Conservation (phyloP, 2,329 filamentous ascomycete species). For the Cordyceps fumosorosea region DNA sequence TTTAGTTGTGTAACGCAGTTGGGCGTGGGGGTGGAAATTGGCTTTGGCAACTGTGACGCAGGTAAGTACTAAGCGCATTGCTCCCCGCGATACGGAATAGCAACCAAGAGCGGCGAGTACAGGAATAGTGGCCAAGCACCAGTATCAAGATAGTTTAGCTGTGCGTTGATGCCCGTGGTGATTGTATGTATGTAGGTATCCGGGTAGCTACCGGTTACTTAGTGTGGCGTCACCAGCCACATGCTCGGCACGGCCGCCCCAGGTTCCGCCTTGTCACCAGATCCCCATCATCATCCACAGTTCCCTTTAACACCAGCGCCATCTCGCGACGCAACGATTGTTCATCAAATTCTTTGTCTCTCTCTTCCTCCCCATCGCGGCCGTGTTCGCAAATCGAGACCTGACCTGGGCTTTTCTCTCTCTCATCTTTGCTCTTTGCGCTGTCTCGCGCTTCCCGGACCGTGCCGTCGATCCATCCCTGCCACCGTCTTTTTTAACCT, state of each 20-base stretch:
- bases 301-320: background rate
- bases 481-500: background rate
- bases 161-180: too few species aligned
- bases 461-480: background rate
- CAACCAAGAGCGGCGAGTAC: too few species aligned
- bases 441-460: background rate
- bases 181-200: too few species aligned
- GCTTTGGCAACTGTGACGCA: too few species aligned
- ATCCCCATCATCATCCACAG: background rate
- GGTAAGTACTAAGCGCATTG: too few species aligned
- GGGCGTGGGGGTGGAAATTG: too few species aligned
- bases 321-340: background rate
- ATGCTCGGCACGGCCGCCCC: slow-evolving; percentile 4
- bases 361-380: background rate
- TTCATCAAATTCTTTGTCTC: background rate
- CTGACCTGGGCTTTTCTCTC: background rate
- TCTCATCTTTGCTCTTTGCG: background rate
- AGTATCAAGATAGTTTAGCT: too few species aligned
- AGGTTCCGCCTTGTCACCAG: background rate
- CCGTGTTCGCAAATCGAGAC: too few species aligned
- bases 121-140: too few species aligned
- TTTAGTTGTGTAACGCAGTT: too few species aligned
- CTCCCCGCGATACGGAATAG: too few species aligned
- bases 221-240: slow-evolving; percentile 3
- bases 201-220: too few species aligned